These are phyloP conservation scores for Knoxdaviesia capensis DNA, from an alignment of 2,329 filamentous ascomycete genomes.

Conservation along the genomic window DNA sequence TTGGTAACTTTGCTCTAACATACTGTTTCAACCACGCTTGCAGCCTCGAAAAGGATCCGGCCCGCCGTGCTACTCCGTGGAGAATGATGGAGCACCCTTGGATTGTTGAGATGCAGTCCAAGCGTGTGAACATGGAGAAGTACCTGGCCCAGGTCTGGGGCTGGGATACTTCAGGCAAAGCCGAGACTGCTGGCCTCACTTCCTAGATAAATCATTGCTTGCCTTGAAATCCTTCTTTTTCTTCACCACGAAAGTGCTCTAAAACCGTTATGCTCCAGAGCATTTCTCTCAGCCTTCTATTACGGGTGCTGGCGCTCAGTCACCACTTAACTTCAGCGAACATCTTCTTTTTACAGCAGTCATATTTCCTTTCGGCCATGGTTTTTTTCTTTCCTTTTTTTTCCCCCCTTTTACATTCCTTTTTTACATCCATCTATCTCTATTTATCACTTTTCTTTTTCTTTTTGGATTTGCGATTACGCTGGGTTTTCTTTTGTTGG, in stretches of 20 bases:
- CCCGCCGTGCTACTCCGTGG: conserved; percentile 80
- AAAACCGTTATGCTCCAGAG: too few species aligned
- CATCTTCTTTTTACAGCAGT: background rate
- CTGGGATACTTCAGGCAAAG: conserved; percentile 37
- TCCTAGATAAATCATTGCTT: background rate
- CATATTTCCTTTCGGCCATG: background rate
- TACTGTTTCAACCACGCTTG: conserved; percentile 5
- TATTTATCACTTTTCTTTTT: background rate
- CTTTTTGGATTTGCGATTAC: background rate
- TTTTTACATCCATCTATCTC: background rate
- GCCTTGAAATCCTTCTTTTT: background rate
- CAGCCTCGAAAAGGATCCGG: conserved; percentile 85
- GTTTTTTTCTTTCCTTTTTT: conserved; percentile 1
- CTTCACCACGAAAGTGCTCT: too few species aligned
- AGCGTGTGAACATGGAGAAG: conserved; percentile 93
- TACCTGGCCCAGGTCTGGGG: conserved; percentile 94
- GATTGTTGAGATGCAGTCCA: conserved; percentile 91
- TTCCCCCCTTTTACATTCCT: background rate
- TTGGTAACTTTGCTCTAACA: background rate
- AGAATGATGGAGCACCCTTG: conserved; percentile 98
- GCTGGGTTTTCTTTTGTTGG: background rate
- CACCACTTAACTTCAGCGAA: too few species aligned
- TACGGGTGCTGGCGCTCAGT: too few species aligned
- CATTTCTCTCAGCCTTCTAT: too few species aligned
- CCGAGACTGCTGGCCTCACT: too few species aligned